Percentiles rank a stretch among this genome's conserved stretches.
Evolutionary conservation across 371 early-diverging fungal species (phyloP).

Genomic region (Mucor velutinosus): DNA sequence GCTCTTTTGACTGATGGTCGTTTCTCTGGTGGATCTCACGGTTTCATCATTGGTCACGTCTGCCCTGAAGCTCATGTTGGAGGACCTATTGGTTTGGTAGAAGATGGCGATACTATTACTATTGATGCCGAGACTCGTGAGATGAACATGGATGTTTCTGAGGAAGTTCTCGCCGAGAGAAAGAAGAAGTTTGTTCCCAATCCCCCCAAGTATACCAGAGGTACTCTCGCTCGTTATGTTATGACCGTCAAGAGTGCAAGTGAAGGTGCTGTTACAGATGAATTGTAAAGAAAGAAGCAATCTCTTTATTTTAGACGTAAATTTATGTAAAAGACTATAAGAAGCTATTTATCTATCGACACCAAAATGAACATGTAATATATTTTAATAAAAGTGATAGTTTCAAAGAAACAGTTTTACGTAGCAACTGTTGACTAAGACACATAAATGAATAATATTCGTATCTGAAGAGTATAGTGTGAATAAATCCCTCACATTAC

Average conservation of each 20-base stretch:
- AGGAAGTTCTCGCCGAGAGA: slow-evolving; percentile 73
- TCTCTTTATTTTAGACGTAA: background rate
- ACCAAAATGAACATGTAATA: background rate
- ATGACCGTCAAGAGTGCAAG: slow-evolving; percentile 81
- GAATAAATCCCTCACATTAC: background rate
- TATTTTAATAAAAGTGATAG: background rate
- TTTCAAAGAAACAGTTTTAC: background rate
- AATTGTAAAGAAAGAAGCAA: slow-evolving; percentile 17
- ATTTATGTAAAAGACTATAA: background rate
- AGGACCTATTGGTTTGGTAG: slow-evolving; percentile 90
- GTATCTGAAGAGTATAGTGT: too few species aligned
- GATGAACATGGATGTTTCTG: slow-evolving; percentile 71
- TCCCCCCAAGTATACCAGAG: slow-evolving; percentile 80
- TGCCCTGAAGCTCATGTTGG: slow-evolving; percentile 96
- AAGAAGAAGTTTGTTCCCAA: slow-evolving; percentile 75
- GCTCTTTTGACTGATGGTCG: slow-evolving; percentile 95
- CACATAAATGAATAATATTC: too few species aligned
- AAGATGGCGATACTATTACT: slow-evolving; percentile 82
- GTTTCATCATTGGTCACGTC: slow-evolving; percentile 97
- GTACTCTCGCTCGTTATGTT: slow-evolving; percentile 87
- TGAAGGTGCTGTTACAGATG: slow-evolving; percentile 87
- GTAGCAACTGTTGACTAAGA: too few species aligned
- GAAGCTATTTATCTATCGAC: background rate
- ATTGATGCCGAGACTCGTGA: slow-evolving; percentile 82
- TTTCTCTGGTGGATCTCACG: slow-evolving; percentile 96